Evolutionary conservation across 1,139 yeast species (phyloP).

Genomic region (Scheffersomyces segobiensis): DNA sequence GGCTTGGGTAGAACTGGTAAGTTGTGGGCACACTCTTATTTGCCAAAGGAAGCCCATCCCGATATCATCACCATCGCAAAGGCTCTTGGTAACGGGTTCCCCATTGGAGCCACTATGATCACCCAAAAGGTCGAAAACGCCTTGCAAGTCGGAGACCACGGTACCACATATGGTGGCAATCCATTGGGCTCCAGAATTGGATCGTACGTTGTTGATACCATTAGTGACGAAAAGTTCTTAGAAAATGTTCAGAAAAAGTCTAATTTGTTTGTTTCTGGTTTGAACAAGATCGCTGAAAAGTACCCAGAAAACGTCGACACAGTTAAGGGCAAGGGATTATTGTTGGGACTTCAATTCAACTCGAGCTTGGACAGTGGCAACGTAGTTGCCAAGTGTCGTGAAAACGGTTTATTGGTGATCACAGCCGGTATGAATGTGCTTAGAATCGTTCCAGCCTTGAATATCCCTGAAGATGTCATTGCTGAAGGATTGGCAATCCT

Average conservation of each 20-base stretch:
- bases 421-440: conserved; percentile 91
- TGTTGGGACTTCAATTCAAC: conserved; percentile 78
- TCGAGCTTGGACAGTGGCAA: conserved; percentile 59
- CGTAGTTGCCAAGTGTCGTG: conserved; percentile 68
- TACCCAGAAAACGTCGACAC: conserved; percentile 61
- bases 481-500: conserved; percentile 71
- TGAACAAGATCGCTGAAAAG: conserved; percentile 52
- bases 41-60: conserved; percentile 82
- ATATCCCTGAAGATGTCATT: conserved; percentile 69
- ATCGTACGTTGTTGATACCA: conserved; percentile 65
- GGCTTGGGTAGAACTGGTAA: conserved; percentile 93
- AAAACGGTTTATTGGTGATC: conserved; percentile 76
- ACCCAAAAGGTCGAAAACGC: conserved; percentile 73
- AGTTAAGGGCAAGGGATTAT: conserved; percentile 84
- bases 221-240: conserved; percentile 63
- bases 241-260: conserved; percentile 60
- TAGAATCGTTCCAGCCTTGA: conserved; percentile 90
- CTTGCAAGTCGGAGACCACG: conserved; percentile 90
- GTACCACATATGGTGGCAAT: conserved; percentile 97
- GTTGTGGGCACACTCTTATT: conserved; percentile 85
- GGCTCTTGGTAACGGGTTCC: conserved; percentile 97
- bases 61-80: conserved; percentile 93
- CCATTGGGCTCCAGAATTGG: conserved; percentile 89
- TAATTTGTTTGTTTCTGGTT: conserved; percentile 49
- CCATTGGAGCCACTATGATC: conserved; percentile 91